Conservation (phyloP, 2,329 filamentous ascomycete genomes). For the Talaromyces rugulosus region DNA sequence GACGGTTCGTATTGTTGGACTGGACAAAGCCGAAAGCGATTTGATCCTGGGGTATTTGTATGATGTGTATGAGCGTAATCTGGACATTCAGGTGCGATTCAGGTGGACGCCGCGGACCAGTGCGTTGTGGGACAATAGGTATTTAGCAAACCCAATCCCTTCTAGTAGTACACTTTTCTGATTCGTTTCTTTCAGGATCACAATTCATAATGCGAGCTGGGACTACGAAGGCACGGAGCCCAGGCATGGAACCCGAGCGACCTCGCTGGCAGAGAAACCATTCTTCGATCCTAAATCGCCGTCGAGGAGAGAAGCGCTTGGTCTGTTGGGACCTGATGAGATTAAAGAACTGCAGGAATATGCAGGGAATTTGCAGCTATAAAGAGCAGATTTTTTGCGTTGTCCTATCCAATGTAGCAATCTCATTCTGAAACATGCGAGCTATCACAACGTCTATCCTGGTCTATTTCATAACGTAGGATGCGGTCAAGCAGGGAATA, state of each 20-base stretch:
- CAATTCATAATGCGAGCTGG: constrained; percentile 71
- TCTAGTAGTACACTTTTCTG: not conserved
- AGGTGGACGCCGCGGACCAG: constrained; percentile 65
- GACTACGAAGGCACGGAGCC: constrained; percentile 66
- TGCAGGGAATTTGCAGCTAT: constrained; percentile 15
- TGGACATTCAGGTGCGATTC: constrained; percentile 69
- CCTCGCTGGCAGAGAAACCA: constrained; percentile 66
- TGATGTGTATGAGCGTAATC: constrained; percentile 64
- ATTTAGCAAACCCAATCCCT: constrained; percentile 17
- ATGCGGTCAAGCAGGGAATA: too few relatives aligned
- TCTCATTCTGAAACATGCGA: not conserved
- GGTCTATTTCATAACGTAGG: too few relatives aligned
- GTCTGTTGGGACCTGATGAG: constrained; percentile 58
- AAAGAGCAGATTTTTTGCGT: not conserved
- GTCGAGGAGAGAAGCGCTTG: constrained; percentile 62
- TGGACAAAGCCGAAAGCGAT: constrained; percentile 67
- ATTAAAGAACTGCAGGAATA: constrained; percentile 14
- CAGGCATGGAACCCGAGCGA: constrained; percentile 68
- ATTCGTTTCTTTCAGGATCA: constrained; percentile 47
- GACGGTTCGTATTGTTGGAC: constrained; percentile 63
- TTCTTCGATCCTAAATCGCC: constrained; percentile 62
- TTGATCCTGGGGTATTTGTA: constrained; percentile 63
- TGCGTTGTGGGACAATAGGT: constrained; percentile 68
- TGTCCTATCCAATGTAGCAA: not conserved
- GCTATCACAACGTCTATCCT: too few relatives aligned